Evolutionary conservation across 805 yeast genomes (phyloP).

Genomic region (Spathaspora girioi): DNA sequence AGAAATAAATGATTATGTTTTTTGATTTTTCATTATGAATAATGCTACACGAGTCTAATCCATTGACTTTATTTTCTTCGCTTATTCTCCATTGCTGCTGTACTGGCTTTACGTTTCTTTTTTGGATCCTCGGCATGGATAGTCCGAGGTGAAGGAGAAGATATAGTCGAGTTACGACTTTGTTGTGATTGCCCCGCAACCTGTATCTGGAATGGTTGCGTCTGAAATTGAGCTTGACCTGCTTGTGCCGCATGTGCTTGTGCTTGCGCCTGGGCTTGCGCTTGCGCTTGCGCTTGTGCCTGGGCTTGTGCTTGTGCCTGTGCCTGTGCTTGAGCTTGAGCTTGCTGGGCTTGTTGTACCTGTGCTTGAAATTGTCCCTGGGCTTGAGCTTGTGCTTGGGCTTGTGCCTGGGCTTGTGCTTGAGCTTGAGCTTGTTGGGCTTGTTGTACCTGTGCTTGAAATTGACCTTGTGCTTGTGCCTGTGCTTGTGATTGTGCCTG

Average conservation of each 20-base stretch:
- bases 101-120: slow-evolving; percentile 13
- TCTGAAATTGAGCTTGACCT: slow-evolving; percentile 7
- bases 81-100: slow-evolving; percentile 6
- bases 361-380: slow-evolving; percentile 5
- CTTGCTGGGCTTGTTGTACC: slow-evolving; percentile 2
- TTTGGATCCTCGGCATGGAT: slow-evolving; percentile 11
- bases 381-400: too few relatives aligned
- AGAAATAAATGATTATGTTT: neutral
- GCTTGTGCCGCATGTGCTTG: neutral
- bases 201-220: slow-evolving; percentile 5
- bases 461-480: slow-evolving; percentile 8
- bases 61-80: slow-evolving; percentile 8
- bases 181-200: neutral
- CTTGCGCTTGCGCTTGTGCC: slow-evolving; percentile 7
- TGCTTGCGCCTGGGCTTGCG: slow-evolving; percentile 4
- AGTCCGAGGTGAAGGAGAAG: slow-evolving; percentile 12
- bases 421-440: slow-evolving; percentile 4
- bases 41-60: neutral
- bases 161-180: neutral
- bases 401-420: neutral
- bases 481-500: slow-evolving; percentile 5
- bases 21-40: neutral
- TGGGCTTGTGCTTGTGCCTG: slow-evolving; percentile 4
- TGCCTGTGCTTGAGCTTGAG: slow-evolving; percentile 16
- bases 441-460: slow-evolving; percentile 1